Evolutionary conservation across 306 rosid genomes (phyloP), one percentile per base, ranked within the genome.

Genomic region (Urtica urens): DNA sequence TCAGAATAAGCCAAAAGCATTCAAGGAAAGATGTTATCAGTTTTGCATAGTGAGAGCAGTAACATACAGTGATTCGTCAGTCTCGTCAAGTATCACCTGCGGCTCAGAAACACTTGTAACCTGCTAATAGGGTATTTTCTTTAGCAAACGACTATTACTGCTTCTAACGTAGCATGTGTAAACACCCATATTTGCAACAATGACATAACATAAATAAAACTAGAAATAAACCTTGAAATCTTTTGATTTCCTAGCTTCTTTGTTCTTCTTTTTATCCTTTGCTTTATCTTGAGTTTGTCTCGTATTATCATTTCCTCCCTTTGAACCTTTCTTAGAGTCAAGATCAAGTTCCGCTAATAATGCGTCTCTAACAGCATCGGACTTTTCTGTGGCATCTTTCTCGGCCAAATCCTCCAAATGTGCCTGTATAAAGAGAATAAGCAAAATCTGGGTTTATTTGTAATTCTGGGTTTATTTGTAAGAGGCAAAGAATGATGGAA

Each of bases 351-450:
- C 99, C 1, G 96, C 99, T 74, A 92, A 74, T 67, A 92, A 72
- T 28, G 96, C 96, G 68, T 92, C 96, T 51, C 99, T 70, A 15
- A 83, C 86, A 38, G 94, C 99, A 69, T 92, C 99, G 19, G 99
- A 92, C 72, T 78, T 86, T 70, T 86, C 84, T 11, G 78, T 79
- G 49, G 93, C 99, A 70, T 92, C 85, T 69, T 82, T 82, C 82
- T 92, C 94, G 33, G 99, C 96, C 67, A 92, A 75, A 60, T 79
- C 94, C 70, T 85, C 99, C 78, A 85, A 75, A 49, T 66, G 75
- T 37, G 81, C 69, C 99, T 92, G 68, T 53, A 66, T 62, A 65
- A 64, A 40, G 28, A 46, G 3, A 14, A 45, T 24, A 38, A 19
- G 4, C 40, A 35, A 35, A 35, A 3, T 14, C 40, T 9, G 40